Conservation (phyloP, 371 early-diverging fungal species). For the Mortierella sp. region DNA sequence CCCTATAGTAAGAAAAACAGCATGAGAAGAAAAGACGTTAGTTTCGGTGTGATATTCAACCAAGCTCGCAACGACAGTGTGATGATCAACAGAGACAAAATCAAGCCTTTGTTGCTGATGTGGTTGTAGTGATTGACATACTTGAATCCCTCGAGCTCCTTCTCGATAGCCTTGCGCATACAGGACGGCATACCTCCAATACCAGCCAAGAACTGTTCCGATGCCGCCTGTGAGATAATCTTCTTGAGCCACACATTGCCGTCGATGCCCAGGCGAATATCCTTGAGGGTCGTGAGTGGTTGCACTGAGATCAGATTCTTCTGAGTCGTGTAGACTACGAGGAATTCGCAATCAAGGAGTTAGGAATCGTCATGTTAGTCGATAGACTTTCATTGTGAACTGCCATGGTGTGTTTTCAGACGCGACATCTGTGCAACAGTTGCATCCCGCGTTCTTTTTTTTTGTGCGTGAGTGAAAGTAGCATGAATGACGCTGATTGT, state of each 20-base stretch:
- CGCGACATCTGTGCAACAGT: neutral
- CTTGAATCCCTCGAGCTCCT: conserved; percentile 77
- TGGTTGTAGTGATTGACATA: conserved; percentile 28
- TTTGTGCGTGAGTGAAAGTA: neutral
- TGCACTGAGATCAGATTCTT: conserved; percentile 35
- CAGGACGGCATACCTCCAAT: conserved; percentile 82
- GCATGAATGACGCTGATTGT: neutral
- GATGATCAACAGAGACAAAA: too few species aligned
- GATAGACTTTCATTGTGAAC: neutral
- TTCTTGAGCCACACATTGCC: conserved; percentile 80
- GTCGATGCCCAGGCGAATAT: conserved; percentile 82
- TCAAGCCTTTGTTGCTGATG: neutral
- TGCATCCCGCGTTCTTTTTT: neutral
- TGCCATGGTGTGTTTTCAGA: neutral
- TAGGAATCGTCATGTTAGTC: neutral
- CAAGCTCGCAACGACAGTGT: too few species aligned
- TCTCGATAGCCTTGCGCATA: conserved; percentile 72
- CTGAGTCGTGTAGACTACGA: conserved; percentile 38
- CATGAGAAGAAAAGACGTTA: conserved; percentile 2
- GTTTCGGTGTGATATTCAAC: neutral
- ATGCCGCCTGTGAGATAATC: conserved; percentile 29
- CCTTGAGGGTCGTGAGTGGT: conserved; percentile 73
- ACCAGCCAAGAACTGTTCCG: conserved; percentile 66
- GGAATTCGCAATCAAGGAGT: neutral
- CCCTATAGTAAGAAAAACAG: conserved; percentile 43